Percentiles rank a stretch among this genome's conserved stretches.
phyloP scores from a whole-genome alignment of 345 rosid genomes.

The Dipteronia sinensis region DNA sequence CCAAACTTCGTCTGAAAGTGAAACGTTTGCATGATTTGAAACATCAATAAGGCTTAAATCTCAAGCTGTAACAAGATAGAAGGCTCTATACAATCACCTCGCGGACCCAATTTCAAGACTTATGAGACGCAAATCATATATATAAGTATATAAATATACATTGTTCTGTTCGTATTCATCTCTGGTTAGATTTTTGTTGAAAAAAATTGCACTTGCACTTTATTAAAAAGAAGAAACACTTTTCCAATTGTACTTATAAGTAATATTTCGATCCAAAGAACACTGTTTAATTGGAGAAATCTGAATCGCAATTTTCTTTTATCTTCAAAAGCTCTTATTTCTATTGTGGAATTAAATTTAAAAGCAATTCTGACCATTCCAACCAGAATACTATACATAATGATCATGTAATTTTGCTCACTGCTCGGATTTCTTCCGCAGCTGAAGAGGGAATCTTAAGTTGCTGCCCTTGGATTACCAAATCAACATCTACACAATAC shows the following conservation, averaged over 20 bases:
- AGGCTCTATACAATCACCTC: not conserved
- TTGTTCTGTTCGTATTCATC: not conserved
- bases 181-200: not conserved
- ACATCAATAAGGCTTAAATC: not conserved
- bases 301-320: not conserved
- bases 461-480: constrained; percentile 33
- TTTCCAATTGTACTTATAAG: too few relatives aligned
- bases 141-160: not conserved
- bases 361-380: too few relatives aligned
- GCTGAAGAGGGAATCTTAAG: constrained; percentile 25
- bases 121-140: not conserved
- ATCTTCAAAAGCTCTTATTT: not conserved
- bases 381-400: too few relatives aligned
- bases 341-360: too few relatives aligned
- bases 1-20: not conserved
- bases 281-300: too few relatives aligned
- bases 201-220: not conserved
- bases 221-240: too few relatives aligned
- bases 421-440: constrained; percentile 14
- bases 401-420: constrained; percentile 12
- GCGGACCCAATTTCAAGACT: not conserved
- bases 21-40: not conserved
- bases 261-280: too few relatives aligned
- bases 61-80: not conserved
- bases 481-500: constrained; percentile 23